Percentiles rank a stretch among this genome's conserved stretches.
phyloP scores from a whole-genome alignment of 352 stramenopile genomes.

The Globisporangium carolinianum region DNA sequence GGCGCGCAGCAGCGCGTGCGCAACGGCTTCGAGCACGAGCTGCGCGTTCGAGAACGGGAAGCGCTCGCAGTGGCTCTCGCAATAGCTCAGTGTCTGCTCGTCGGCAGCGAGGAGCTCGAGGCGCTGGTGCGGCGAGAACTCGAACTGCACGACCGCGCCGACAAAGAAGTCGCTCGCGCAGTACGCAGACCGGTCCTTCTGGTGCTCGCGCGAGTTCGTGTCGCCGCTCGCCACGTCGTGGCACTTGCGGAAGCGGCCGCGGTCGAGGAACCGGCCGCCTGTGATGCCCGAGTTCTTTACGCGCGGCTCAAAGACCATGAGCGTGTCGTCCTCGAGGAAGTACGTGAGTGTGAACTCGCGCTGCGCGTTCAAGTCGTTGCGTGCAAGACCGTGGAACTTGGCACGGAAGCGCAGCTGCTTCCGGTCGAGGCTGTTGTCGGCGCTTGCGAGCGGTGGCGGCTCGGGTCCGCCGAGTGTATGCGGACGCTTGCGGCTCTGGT shows the following conservation, averaged over 20 bases:
- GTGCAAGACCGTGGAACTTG: slow-evolving; percentile 35
- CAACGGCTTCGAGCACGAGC: slow-evolving; percentile 21
- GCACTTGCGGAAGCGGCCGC: slow-evolving; percentile 56
- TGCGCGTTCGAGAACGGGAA: slow-evolving; percentile 57
- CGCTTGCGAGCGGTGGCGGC: slow-evolving; percentile 24
- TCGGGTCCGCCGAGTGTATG: slow-evolving; percentile 3
- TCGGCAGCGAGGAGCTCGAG: slow-evolving; percentile 74
- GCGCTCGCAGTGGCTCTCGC: slow-evolving; percentile 56
- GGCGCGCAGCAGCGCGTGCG: slow-evolving; percentile 16
- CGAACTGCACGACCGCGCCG: slow-evolving; percentile 58
- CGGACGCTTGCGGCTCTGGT: slow-evolving; percentile 6
- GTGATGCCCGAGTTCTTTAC: slow-evolving; percentile 59
- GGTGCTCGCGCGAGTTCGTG: slow-evolving; percentile 21
- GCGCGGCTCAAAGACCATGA: slow-evolving; percentile 66
- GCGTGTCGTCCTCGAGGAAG: slow-evolving; percentile 74
- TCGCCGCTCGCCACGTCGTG: slow-evolving; percentile 11
- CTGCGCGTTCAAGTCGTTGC: slow-evolving; percentile 29
- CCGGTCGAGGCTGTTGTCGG: slow-evolving; percentile 26
- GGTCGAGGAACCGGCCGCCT: slow-evolving; percentile 70
- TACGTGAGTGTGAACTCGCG: slow-evolving; percentile 76
- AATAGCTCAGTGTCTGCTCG: slow-evolving; percentile 67
- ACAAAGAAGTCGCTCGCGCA: slow-evolving; percentile 59
- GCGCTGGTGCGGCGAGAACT: slow-evolving; percentile 59
- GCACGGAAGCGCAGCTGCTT: slow-evolving; percentile 75
- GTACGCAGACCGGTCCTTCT: slow-evolving; percentile 34